Base-by-base conservation (phyloP, 441 rosid species). In the Raphanus hybrid region DNA sequence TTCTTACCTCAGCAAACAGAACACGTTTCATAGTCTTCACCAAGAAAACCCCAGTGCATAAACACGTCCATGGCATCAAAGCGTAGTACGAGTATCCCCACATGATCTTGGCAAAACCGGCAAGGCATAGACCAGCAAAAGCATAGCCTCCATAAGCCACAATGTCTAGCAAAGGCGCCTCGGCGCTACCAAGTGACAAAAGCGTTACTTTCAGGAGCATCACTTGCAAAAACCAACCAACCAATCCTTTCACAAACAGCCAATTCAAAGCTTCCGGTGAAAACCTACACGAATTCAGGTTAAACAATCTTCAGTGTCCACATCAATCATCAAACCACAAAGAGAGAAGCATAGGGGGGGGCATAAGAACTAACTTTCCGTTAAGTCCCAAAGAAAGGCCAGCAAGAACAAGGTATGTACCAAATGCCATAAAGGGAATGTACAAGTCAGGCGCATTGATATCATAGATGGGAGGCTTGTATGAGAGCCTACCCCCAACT, bases 341-440 rank as follows among this genome's bases (percentile, higher is more conserved):
- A 43, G 48, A 39, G 39, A 37, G 43, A 52, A 23, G 1, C 65
- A 50, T 15, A 67, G 26, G 26, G 26, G 23, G 1, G 3, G 50
- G 0, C 62, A 39, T 2, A 26, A 37, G 16, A 88, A 52, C 32
- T 29, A 3, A 29, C 98, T 88, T 89, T 80, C 97, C 97, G 4
- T 48, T 82, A 65, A 94, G 90, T 71, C 99, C 99, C 82, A 94
- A 67, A n/a, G 89, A 82, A 60, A 94, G 81, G 74, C 97, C 99
- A 83, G 98, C 99, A 64, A 95, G 99, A 77, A 95, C 87, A 82
- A 92, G 92, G 6, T 90, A 95, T 64, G 96, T 89, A 16, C 93
- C 98, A 80, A 95, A 93, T 15, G 98, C 98, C 99, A 95, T 95
- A 75, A 91, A 88, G 3, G 98, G 99, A 71, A 95, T 89, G 84